Conservation (phyloP, 192 early-diverging fungal species). For the Coemansia sp. region DNA sequence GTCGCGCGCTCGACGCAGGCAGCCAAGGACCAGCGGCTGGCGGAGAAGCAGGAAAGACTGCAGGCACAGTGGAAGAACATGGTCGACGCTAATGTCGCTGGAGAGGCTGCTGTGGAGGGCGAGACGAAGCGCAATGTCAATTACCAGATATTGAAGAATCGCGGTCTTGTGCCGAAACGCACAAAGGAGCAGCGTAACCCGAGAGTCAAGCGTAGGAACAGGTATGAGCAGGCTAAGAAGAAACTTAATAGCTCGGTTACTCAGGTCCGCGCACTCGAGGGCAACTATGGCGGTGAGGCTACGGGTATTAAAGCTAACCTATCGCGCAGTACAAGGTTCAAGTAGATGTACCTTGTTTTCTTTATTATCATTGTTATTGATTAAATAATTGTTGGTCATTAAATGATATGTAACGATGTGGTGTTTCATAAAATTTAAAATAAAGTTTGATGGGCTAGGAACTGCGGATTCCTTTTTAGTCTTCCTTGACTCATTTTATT, state of each 20-base stretch:
- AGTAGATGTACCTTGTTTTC: constrained; percentile 8
- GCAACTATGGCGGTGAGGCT: constrained; percentile 88
- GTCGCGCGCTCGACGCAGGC: constrained; percentile 56
- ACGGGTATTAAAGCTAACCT: constrained; percentile 93
- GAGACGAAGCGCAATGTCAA: constrained; percentile 79
- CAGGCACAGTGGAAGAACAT: constrained; percentile 43
- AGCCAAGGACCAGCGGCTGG: constrained; percentile 54
- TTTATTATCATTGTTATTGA: not conserved
- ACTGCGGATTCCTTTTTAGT: too few species aligned
- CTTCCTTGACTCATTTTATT: too few species aligned
- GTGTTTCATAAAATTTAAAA: too few species aligned
- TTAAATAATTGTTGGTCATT: too few species aligned
- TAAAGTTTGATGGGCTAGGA: too few species aligned
- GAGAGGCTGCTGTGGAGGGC: constrained; percentile 55
- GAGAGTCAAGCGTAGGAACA: constrained; percentile 88
- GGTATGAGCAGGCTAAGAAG: constrained; percentile 91
- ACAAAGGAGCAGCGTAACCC: constrained; percentile 94
- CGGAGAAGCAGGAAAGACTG: constrained; percentile 60
- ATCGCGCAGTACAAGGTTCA: constrained; percentile 80
- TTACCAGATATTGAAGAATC: constrained; percentile 94
- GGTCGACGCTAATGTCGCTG: constrained; percentile 54
- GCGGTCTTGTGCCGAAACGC: constrained; percentile 90
- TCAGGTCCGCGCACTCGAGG: constrained; percentile 72
- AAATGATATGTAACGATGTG: too few species aligned
- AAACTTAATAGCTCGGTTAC: constrained; percentile 79